Evolutionary conservation across 106 monocot species (phyloP), one percentile per base, ranked within the genome.

Genomic region (Triglochin maritima): DNA sequence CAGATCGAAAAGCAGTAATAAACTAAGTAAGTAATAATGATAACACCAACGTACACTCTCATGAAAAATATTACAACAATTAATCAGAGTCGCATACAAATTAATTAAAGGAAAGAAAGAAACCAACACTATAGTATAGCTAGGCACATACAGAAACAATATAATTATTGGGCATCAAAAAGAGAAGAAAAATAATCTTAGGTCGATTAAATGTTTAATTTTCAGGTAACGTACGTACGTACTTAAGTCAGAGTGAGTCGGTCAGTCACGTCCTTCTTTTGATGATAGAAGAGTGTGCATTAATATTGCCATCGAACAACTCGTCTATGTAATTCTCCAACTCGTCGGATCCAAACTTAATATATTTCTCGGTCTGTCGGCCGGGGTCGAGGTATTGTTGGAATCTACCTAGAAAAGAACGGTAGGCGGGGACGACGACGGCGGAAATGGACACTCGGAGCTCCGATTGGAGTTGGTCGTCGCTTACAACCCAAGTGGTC

Each of bases 391-490:
- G 56, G 50, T 71, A 67, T 66, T 78, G 78, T 13, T 46, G 47
- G 66, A 57, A 78, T 53, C 78, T 57, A 4, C 78, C 78, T 2
- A 78, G 78, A 59, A 78, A 78, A 12, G 71, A 78, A 43, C 78
- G 56, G 51, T 78, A 78, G 4, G 78, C 78, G 8, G 78, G 78
- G 4, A 78, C 71, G 12, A 78, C 71, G 15, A 78, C 77, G 9
- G 77, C 71, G 16, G 71, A 78, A 7, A 78, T 51, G 44, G 77
- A 78, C 46, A 78, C 77, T 52, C 77, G 17, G 5, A 78, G 71
- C 58, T 78, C 77, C 13, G 77, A 78, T 65, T 78, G 78, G 17
- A 78, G 54, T 66, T 78, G 78, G 66, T 72, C 77, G 65, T 78
- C 77, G 51, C 77, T 72, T 15, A 78, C 71, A 4, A 78, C 51